Evolutionary conservation across 2,329 filamentous ascomycete species (phyloP).

Genomic region (Cladosporium sp.): DNA sequence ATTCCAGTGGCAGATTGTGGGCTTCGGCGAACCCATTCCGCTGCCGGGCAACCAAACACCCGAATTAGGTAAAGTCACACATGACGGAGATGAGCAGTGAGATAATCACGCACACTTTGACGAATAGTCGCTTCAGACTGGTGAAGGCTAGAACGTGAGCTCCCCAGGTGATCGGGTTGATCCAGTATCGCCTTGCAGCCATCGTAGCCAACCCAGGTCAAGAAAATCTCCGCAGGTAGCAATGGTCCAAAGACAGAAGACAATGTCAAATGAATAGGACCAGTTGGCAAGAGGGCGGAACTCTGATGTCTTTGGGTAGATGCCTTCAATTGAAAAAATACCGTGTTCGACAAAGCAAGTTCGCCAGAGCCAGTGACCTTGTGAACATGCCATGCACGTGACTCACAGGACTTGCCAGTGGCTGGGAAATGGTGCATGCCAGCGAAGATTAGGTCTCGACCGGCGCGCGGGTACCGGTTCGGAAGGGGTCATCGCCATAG

Average conservation of each 20-base stretch:
- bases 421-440: conserved; percentile 10
- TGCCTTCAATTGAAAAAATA: too few species aligned
- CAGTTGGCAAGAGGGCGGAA: too few species aligned
- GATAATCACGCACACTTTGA: conserved; percentile 1
- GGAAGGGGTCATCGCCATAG: too few species aligned
- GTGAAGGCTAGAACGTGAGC: neutral
- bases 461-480: too few species aligned
- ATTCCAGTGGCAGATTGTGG: conserved; percentile 27
- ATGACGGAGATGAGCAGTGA: conserved; percentile 17
- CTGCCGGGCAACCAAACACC: conserved; percentile 26
- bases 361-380: neutral
- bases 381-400: neutral
- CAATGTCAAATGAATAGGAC: too few species aligned
- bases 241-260: too few species aligned
- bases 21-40: conserved; percentile 24
- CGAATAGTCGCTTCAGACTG: neutral
- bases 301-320: too few species aligned
- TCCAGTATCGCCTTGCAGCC: too few species aligned
- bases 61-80: conserved; percentile 21
- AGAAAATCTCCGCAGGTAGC: too few species aligned
- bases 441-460: neutral
- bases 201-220: too few species aligned
- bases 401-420: neutral
- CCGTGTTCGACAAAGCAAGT: too few species aligned
- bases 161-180: too few species aligned